Conservation (phyloP, 164 flowering plant species). For the Kalanchoe fedtschenkoi region DNA sequence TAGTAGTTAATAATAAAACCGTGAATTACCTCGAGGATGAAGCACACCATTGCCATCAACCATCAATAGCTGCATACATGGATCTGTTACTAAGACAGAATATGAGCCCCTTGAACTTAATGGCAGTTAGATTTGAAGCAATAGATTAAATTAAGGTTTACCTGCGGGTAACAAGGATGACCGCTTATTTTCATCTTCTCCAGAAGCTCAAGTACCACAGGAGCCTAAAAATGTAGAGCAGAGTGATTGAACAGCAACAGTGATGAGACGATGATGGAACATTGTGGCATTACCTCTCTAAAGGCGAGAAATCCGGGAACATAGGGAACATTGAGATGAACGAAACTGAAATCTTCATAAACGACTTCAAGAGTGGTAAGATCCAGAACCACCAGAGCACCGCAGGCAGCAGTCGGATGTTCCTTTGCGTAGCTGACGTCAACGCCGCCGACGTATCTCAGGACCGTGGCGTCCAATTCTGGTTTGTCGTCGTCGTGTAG, state of each 20-base stretch:
- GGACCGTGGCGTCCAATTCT: slow-evolving; percentile 13
- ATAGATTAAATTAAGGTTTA: slow-evolving; percentile 5
- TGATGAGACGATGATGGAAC: not conserved
- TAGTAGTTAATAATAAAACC: not conserved
- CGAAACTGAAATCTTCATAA: slow-evolving; percentile 48
- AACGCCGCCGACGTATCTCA: slow-evolving; percentile 78
- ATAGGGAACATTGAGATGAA: slow-evolving; percentile 48
- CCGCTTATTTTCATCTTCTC: slow-evolving; percentile 45
- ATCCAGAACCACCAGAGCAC: slow-evolving; percentile 60
- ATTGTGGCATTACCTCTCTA: slow-evolving; percentile 46
- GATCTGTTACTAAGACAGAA: not conserved
- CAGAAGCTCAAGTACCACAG: slow-evolving; percentile 60
- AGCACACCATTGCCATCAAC: slow-evolving; percentile 93
- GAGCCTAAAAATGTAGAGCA: slow-evolving; percentile 37
- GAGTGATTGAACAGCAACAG: not conserved
- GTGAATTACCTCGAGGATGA: slow-evolving; percentile 82
- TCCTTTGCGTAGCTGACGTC: slow-evolving; percentile 77
- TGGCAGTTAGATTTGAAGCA: not conserved
- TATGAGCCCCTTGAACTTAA: not conserved
- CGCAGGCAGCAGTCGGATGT: slow-evolving; percentile 62
- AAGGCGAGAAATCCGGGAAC: slow-evolving; percentile 89
- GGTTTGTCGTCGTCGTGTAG: slow-evolving; percentile 68
- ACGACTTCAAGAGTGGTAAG: slow-evolving; percentile 39
- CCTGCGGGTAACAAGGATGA: slow-evolving; percentile 70
- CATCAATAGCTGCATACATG: slow-evolving; percentile 48